phyloP scores from a whole-genome alignment of 352 stramenopile genomes.

The Thraustotheca clavata region DNA sequence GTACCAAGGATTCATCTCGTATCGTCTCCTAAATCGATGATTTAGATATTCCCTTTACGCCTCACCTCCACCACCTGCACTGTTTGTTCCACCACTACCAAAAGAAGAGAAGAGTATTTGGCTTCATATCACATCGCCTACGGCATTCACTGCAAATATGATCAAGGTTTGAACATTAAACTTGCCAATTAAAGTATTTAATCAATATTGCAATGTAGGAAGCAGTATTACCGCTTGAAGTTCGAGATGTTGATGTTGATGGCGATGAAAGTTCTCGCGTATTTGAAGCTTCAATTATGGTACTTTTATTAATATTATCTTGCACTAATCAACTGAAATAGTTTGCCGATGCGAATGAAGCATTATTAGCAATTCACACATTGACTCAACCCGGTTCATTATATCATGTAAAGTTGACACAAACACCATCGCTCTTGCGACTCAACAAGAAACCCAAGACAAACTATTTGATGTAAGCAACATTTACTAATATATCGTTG shows the following conservation, averaged over 20 bases:
- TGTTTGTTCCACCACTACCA: not conserved
- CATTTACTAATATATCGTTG: not conserved
- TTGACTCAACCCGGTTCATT: not conserved
- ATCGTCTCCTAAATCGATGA: not conserved
- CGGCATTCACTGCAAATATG: not conserved
- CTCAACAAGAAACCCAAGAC: constrained; percentile 3
- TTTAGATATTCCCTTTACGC: not conserved
- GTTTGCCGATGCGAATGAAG: not conserved
- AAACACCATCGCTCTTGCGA: not conserved
- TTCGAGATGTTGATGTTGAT: not conserved
- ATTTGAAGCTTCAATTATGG: not conserved
- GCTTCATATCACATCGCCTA: not conserved
- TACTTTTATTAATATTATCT: not conserved
- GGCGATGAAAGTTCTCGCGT: not conserved
- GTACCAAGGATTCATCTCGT: not conserved
- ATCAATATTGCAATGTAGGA: too few species aligned
- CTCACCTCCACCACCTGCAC: not conserved
- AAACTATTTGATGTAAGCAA: not conserved
- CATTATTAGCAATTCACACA: not conserved
- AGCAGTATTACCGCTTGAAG: not conserved
- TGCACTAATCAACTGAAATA: not conserved
- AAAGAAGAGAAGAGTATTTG: not conserved
- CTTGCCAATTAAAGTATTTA: not conserved
- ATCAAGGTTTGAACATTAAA: not conserved
- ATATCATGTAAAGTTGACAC: not conserved